Percentiles rank a stretch among this genome's conserved stretches.
Conservation (phyloP, 2,329 filamentous ascomycete genomes). For the Ceratocystis ficicola region DNA sequence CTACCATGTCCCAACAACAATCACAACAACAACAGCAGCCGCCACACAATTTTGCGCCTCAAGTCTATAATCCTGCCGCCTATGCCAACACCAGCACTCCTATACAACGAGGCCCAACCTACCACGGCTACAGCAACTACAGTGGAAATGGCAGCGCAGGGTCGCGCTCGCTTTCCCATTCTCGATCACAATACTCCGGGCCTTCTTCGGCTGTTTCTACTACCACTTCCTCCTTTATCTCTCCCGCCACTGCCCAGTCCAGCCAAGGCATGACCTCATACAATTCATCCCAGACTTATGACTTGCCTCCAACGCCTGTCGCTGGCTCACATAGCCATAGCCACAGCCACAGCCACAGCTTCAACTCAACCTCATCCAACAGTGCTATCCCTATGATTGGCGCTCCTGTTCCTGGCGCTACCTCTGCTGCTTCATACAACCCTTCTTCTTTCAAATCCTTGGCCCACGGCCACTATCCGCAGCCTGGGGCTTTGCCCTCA, state of each 20-base stretch:
- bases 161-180: constrained; percentile 21
- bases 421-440: constrained; percentile 14
- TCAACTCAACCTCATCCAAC: constrained; percentile 1
- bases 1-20: too few relatives aligned
- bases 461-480: neutral
- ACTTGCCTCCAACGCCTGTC: neutral
- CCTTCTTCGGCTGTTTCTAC: constrained; percentile 9
- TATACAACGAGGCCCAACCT: constrained; percentile 39
- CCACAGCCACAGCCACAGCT: constrained; percentile 18
- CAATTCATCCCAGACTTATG: neutral
- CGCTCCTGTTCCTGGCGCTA: constrained; percentile 4
- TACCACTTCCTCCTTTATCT: constrained; percentile 25
- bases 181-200: constrained; percentile 16
- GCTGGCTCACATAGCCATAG: constrained; percentile 5
- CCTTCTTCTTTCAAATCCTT: neutral
- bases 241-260: constrained; percentile 13
- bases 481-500: constrained; percentile 17
- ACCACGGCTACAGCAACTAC: constrained; percentile 38
- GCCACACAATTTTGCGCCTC: constrained; percentile 55
- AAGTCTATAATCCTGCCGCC: constrained; percentile 45
- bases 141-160: constrained; percentile 27
- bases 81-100: constrained; percentile 37
- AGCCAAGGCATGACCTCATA: constrained; percentile 2
- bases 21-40: constrained; percentile 25
- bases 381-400: constrained; percentile 12